Base-by-base conservation (phyloP, 495 filamentous ascomycete genomes). In the Neurospora sp. region DNA sequence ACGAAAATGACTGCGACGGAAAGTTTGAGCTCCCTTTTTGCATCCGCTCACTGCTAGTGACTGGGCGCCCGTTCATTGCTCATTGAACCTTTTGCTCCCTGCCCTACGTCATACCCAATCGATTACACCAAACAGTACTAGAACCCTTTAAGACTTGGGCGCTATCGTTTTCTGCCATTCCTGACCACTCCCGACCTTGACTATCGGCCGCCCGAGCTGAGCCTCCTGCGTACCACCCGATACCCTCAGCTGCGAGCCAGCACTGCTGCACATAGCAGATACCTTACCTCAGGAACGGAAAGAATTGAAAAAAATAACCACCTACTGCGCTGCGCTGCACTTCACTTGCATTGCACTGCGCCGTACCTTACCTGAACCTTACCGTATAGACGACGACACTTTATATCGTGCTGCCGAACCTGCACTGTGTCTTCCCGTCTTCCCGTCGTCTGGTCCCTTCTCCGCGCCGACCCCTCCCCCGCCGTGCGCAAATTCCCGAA, bases 391-490 rank as follows among this genome's bases (percentile, higher is more conserved):
- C 53, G 53, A 8, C 27, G 45, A 53, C 53, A 31, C 27, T 31
- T 31, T 31, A 31, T 61, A 16, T 61, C 53, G 53, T 61, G 53
- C 53, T 18, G 39, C 27, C 53, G 53, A 61, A 61, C 53, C 35
- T 61, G 53, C 53, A 35, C 35, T 61, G 53, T 35, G 31, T 35
- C 31, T 35, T 61, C 53, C 22, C 22, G 53, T 31, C 53, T 61
- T 31, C 53, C 53, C 53, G 53, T 35, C 53, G 53, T 65, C 53
- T 65, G 53, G 53, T 35, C 27, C 14, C 27, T 35, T 31, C 31
- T 65, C 53, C 53, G 53, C 53, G 53, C 53, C 53, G 53, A 70
- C 65, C 71, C 70, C 71, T 69, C 68, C 68, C 70, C 72, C 41
- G 70, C 74, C 68, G 73, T 68, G 53, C 53, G 53, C 53, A 65